A percentile compares a stretch with the other conserved stretches of the same genome.
Conservation (phyloP, 768 basidiomycete species). For the Auriscalpium orientale region DNA sequence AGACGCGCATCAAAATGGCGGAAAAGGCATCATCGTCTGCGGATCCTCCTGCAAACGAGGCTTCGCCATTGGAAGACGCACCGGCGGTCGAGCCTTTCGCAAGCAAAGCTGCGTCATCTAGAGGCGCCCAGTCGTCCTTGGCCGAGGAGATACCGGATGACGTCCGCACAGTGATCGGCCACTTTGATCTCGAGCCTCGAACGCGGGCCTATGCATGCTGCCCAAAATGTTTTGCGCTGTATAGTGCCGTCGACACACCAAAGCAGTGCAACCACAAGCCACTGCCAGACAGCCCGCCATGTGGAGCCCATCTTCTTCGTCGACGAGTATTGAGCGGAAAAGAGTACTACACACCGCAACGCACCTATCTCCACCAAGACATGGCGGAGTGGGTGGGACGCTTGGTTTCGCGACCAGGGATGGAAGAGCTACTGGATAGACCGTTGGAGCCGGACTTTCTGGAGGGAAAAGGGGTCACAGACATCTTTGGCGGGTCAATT, state of each 20-base stretch:
- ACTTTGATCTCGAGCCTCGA: neutral
- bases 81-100: too few relatives aligned
- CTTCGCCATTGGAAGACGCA: neutral
- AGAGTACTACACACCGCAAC: neutral
- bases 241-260: neutral
- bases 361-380: neutral
- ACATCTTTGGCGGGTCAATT: neutral
- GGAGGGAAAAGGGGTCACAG: neutral
- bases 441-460: neutral
- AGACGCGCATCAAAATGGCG: too few relatives aligned
- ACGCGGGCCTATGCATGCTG: neutral
- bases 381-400: neutral
- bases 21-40: too few relatives aligned
- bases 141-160: neutral
- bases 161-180: neutral
- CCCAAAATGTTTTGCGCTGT: neutral
- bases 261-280: neutral
- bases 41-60: too few relatives aligned
- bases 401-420: neutral
- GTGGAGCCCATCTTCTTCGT: neutral
- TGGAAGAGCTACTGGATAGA: neutral
- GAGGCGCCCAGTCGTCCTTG: neutral
- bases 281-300: neutral
- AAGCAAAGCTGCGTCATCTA: neutral
- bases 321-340: neutral